phyloP scores from a whole-genome alignment of 495 filamentous ascomycete species.

The Chaetomium cochliodes region DNA sequence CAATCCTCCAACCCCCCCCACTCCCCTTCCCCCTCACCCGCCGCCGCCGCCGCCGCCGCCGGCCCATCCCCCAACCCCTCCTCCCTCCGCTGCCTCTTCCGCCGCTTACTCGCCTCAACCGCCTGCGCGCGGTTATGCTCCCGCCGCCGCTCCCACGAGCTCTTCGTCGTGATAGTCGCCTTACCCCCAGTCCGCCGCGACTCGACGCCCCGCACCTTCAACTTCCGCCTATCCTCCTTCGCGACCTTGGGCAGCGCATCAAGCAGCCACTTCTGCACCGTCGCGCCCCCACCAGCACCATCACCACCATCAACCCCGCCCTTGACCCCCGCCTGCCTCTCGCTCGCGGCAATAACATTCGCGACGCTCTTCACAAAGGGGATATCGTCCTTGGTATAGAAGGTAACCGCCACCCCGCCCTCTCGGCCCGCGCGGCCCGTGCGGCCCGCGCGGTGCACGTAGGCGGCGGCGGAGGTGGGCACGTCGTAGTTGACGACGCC shows the following conservation, averaged over 20 bases:
- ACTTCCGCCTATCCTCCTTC: conserved; percentile 75
- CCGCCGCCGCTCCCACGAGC: conserved; percentile 76
- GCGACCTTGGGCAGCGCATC: conserved; percentile 78
- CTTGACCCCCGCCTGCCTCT: conserved; percentile 59
- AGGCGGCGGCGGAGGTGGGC: conserved; percentile 79
- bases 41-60: too few species aligned
- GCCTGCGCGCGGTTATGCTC: conserved; percentile 76
- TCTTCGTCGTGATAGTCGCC: conserved; percentile 84
- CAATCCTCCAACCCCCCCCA: conserved; percentile 64
- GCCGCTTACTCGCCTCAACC: conserved; percentile 65
- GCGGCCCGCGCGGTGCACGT: conserved; percentile 89
- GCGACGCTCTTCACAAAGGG: conserved; percentile 87
- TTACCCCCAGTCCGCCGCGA: conserved; percentile 54
- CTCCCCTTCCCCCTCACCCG: conserved; percentile 46
- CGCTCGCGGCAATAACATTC: conserved; percentile 82
- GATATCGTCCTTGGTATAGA: conserved; percentile 93
- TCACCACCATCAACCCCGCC: conserved; percentile 25
- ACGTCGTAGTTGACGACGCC: conserved; percentile 97
- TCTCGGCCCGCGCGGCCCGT: conserved; percentile 85
- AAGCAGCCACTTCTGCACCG: conserved; percentile 81
- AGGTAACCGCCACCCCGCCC: conserved; percentile 88
- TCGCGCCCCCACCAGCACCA: conserved; percentile 28
- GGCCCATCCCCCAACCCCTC: too few species aligned
- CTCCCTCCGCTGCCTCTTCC: conserved; percentile 43
- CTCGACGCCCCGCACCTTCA: conserved; percentile 83